phyloP scores from a whole-genome alignment of 345 rosid genomes.

The Eucalyptus paniculata region DNA sequence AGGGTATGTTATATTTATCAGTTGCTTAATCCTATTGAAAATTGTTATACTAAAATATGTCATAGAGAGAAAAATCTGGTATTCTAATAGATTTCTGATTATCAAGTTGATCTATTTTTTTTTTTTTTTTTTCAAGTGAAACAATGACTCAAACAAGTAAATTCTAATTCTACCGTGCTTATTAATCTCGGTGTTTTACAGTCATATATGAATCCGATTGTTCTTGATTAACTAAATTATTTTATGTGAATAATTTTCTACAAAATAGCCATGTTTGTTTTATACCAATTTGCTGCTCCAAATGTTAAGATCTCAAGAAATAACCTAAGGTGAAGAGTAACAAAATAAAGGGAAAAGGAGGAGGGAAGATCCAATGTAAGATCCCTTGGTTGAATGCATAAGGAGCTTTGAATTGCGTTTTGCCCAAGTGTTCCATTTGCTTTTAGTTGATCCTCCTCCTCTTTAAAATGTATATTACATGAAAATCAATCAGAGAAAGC shows the following conservation, averaged over 20 bases:
- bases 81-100: no score
- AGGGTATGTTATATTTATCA: no score
- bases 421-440: neutral
- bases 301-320: neutral
- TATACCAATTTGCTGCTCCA: neutral
- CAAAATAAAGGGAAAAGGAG: neutral
- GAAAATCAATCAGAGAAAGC: neutral
- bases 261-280: neutral
- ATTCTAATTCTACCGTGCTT: accelerated
- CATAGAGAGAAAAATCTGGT: accelerated
- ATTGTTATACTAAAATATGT: no score
- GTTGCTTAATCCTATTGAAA: no score
- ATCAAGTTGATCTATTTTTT: no score
- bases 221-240: no score
- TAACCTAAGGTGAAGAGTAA: neutral
- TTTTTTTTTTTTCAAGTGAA: no score
- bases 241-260: no score
- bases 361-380: neutral
- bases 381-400: neutral
- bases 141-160: no score
- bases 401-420: neutral
- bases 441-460: neutral
- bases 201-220: no score
- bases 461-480: neutral
- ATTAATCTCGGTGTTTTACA: no score